Percentiles rank a stretch among this genome's conserved stretches.
Evolutionary conservation across 192 early-diverging fungal genomes (phyloP).

Genomic region (Allomyces arbusculus): DNA sequence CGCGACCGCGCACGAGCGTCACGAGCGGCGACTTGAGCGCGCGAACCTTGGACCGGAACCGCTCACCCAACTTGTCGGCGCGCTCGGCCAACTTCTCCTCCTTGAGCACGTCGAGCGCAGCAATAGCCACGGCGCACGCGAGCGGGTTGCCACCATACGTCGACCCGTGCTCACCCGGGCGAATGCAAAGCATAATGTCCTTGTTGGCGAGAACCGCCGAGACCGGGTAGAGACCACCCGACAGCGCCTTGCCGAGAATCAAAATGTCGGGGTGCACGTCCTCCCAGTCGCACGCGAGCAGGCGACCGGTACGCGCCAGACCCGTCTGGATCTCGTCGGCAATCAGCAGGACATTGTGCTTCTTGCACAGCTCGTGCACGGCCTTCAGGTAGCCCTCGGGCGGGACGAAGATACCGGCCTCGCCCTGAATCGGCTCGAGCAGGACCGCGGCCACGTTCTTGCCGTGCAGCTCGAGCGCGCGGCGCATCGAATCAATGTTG

Average conservation of each 20-base stretch:
- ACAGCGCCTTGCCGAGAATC: constrained; percentile 93
- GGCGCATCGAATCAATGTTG: constrained; percentile 68
- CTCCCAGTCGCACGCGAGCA: constrained; percentile 89
- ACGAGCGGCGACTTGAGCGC: constrained; percentile 62
- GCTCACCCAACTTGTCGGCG: constrained; percentile 52
- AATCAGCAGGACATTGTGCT: constrained; percentile 94
- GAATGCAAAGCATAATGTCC: constrained; percentile 60
- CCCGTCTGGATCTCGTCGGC: constrained; percentile 98
- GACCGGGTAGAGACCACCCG: constrained; percentile 92
- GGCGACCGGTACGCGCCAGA: constrained; percentile 76
- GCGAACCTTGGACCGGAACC: constrained; percentile 57
- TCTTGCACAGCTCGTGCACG: constrained; percentile 79
- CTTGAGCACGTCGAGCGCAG: constrained; percentile 80
- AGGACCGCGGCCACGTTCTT: constrained; percentile 77
- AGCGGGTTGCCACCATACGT: constrained; percentile 97
- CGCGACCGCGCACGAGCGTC: constrained; percentile 65
- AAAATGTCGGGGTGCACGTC: constrained; percentile 78
- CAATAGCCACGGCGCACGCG: constrained; percentile 81
- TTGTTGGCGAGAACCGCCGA: constrained; percentile 71
- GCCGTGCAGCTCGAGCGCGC: constrained; percentile 61
- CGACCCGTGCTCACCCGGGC: constrained; percentile 86
- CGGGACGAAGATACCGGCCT: constrained; percentile 91
- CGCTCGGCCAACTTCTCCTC: constrained; percentile 80
- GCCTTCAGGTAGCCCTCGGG: constrained; percentile 76
- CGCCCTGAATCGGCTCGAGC: constrained; percentile 97